These are phyloP conservation scores for Cordyceps fumosorosea DNA, from an alignment of 2,329 filamentous ascomycete species.

Conservation along the genomic window DNA sequence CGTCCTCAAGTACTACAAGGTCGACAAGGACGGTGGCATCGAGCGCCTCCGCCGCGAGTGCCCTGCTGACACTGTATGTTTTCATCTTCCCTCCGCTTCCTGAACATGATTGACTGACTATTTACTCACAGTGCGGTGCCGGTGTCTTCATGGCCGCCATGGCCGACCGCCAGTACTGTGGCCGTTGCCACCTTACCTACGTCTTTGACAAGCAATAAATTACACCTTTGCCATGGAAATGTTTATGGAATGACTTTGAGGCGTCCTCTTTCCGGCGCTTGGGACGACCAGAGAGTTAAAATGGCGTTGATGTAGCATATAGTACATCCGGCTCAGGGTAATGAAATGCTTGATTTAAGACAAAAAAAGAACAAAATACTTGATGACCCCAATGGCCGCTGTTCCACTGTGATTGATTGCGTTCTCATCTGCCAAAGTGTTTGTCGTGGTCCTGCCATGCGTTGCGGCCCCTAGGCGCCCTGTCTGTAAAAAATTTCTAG, in stretches of 20 bases:
- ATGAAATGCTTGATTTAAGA: conserved; percentile 31
- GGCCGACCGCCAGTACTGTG: conserved; percentile 98
- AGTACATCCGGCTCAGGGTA: conserved; percentile 34
- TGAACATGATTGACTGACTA: too few relatives aligned
- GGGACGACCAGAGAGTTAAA: conserved; percentile 21
- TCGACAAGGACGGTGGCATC: conserved; percentile 99
- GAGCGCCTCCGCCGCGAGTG: conserved; percentile 98
- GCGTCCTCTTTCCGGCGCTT: conserved; percentile 12
- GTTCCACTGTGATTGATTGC: too few relatives aligned
- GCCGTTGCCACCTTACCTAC: conserved; percentile 66
- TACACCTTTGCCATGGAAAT: conserved; percentile 11
- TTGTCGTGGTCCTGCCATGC: too few relatives aligned
- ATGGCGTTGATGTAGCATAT: conserved; percentile 39
- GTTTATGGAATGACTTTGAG: conserved; percentile 15
- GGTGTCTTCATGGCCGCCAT: conserved; percentile 99
- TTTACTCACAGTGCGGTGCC: conserved; percentile 71
- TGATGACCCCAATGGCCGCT: neutral
- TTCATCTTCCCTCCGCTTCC: neutral
- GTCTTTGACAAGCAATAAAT: conserved; percentile 62
- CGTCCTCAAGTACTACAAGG: conserved; percentile 99
- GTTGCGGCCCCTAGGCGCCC: too few relatives aligned
- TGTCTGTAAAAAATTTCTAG: too few relatives aligned
- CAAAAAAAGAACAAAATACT: conserved; percentile 13
- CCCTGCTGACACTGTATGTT: conserved; percentile 77
- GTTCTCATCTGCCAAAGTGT: too few relatives aligned